Evolutionary conservation across 1,284 basidiomycete species (phyloP).

Genomic region (Laetiporus sulphureus): DNA sequence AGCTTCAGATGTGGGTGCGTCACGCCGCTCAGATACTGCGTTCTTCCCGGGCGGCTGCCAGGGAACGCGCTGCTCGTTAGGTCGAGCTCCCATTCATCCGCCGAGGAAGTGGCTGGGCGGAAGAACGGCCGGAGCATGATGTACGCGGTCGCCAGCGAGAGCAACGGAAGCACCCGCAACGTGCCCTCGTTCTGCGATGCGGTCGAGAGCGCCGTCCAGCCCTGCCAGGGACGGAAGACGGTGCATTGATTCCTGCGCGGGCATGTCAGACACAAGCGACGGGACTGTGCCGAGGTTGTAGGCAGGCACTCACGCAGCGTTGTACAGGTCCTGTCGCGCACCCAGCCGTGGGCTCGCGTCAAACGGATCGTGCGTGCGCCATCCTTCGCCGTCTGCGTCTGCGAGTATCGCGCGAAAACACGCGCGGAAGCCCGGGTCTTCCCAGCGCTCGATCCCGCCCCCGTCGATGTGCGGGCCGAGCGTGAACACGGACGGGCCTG

Average conservation of each 20-base stretch:
- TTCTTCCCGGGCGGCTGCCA: slow-evolving; percentile 50
- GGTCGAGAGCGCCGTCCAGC: slow-evolving; percentile 62
- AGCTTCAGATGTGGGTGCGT: slow-evolving; percentile 72
- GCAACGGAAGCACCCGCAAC: slow-evolving; percentile 49
- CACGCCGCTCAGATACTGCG: slow-evolving; percentile 54
- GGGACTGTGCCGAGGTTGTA: not conserved
- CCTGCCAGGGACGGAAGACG: slow-evolving; percentile 75
- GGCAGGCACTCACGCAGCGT: slow-evolving; percentile 33
- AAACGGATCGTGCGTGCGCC: slow-evolving; percentile 56
- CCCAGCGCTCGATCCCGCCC: slow-evolving; percentile 75
- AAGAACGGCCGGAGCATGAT: slow-evolving; percentile 75
- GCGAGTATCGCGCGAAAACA: slow-evolving; percentile 52
- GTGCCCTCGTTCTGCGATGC: slow-evolving; percentile 67
- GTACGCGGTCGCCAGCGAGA: slow-evolving; percentile 59
- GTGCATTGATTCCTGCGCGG: slow-evolving; percentile 54
- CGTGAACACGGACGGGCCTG: slow-evolving; percentile 56
- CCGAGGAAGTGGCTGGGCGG: slow-evolving; percentile 27
- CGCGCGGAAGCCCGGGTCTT: slow-evolving; percentile 55
- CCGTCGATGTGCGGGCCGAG: slow-evolving; percentile 76
- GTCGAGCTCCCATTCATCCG: slow-evolving; percentile 61
- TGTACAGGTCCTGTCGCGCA: slow-evolving; percentile 53
- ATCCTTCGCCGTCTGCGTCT: slow-evolving; percentile 30
- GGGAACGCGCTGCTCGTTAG: slow-evolving; percentile 54
- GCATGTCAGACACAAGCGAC: not conserved
- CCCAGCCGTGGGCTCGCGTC: slow-evolving; percentile 43